Conservation (phyloP, 257 asterid species). For the Mitragyna speciosa region DNA sequence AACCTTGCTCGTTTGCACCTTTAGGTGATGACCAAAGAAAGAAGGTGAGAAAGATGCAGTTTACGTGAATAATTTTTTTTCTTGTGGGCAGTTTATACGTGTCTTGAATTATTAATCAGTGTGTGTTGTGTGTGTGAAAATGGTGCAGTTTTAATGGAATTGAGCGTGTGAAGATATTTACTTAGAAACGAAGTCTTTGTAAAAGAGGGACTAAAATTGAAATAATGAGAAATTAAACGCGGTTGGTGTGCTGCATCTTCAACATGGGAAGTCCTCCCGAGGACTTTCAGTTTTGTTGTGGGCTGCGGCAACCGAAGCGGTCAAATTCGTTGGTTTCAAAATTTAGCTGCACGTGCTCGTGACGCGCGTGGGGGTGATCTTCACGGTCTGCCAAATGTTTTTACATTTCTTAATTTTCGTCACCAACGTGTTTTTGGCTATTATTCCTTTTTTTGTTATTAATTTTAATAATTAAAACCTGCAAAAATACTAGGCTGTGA, state of each 20-base stretch:
- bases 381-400: background rate
- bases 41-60: background rate
- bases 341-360: background rate
- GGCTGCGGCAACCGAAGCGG: background rate
- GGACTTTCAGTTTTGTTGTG: no score
- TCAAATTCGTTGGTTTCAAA: background rate
- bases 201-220: background rate
- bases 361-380: background rate
- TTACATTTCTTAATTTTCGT: background rate
- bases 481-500: no score
- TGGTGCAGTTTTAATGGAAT: background rate
- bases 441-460: no score
- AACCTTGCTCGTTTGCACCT: conserved; percentile 50
- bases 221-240: background rate
- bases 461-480: no score
- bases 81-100: background rate
- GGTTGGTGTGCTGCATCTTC: background rate
- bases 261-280: no score
- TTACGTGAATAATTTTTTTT: background rate
- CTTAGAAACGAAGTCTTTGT: conserved; percentile 4
- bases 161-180: conserved; percentile 14
- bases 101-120: background rate
- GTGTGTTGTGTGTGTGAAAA: background rate
- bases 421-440: no score
- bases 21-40: conserved; percentile 44